Percentiles rank a stretch among this genome's conserved stretches.
Evolutionary conservation across 805 yeast genomes (phyloP).

Genomic region (Ogataea nitratoaversa): DNA sequence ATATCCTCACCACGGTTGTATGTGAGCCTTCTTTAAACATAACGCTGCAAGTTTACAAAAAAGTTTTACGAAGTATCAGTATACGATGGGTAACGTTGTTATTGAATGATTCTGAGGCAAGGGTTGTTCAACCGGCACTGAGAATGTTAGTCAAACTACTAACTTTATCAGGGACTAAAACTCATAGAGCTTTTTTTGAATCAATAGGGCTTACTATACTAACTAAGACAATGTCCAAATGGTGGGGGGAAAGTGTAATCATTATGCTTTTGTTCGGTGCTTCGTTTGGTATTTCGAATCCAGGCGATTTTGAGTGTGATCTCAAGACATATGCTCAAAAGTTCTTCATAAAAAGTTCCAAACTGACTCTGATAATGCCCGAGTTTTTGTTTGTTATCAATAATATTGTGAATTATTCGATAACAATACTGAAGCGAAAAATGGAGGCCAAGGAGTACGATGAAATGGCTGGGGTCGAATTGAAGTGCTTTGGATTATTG

Average conservation of each 20-base stretch:
- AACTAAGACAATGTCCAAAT: conserved; percentile 39
- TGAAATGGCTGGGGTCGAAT: not conserved
- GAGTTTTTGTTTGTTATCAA: conserved; percentile 33
- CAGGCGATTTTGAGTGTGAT: conserved; percentile 11
- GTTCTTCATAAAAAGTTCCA: conserved; percentile 14
- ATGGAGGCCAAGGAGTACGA: not conserved
- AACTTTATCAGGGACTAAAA: conserved; percentile 40
- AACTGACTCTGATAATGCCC: conserved; percentile 34
- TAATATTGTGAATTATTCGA: conserved; percentile 12
- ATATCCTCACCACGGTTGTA: conserved; percentile 36
- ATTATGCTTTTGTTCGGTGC: conserved; percentile 40
- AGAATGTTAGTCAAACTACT: conserved; percentile 47
- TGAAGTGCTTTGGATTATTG: not conserved
- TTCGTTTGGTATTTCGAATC: conserved; percentile 40
- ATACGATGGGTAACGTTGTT: conserved; percentile 63
- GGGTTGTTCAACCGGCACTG: conserved; percentile 37
- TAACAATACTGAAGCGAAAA: not conserved
- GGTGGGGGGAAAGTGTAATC: conserved; percentile 48
- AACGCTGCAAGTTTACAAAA: conserved; percentile 27
- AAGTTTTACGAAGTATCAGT: conserved; percentile 49
- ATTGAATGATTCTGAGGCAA: conserved; percentile 36
- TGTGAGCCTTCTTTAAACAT: conserved; percentile 30
- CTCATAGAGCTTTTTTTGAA: conserved; percentile 45
- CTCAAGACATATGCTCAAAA: conserved; percentile 10
- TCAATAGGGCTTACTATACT: conserved; percentile 49